Base-by-base conservation (phyloP, 108 stramenopile genomes). In the Pseudonitzschia delicatissima region DNA sequence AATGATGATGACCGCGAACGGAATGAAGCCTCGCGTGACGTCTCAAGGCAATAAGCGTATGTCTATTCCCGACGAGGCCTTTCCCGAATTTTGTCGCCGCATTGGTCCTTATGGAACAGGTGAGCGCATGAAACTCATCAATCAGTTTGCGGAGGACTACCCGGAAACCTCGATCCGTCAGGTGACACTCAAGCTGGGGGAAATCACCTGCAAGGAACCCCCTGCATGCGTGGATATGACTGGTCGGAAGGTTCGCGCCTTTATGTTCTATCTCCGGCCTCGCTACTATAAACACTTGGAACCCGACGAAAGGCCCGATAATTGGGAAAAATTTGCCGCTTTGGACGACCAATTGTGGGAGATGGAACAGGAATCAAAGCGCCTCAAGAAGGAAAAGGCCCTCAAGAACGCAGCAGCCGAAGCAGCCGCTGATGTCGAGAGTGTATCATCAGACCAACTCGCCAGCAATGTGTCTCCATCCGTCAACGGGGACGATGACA, bases 251-350 rank as follows among this genome's bases (percentile, higher is more conserved):
- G 80, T 83, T 73, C 77, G 92, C 39, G 80, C 86, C 5, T 87
- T 91, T 53, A 74, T 79, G 34, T 91, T 92, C 59, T 94, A 81
- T 52, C 73, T 94, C 7, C 76, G 93, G 61, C 93, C 93, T n/a
- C 70, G 76, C 51, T 90, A 75, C 53, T 94, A 94, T 76, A 87
- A 88, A 68, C 62, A 82, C 61, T 67, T 94, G 50, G 40, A 57
- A 3, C 71, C 77, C 11, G 88, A 87, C 5, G 88, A 86, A 12
- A 74, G 88, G 2, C 93, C 93, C 5, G 77, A 81, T 25, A 85
- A 76, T 31, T 94, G 90, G 90, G 88, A 92, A 59, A 76, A 76
- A 57, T 83, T 77, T 23, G 88, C 87, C 2, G 79, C 63, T 40
- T 71, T 71, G 60, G 93, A 94, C 64, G 90, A 91, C 63, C 37